phyloP scores from a whole-genome alignment of 208 protist genomes.

The Wallacemonas collosoma region DNA sequence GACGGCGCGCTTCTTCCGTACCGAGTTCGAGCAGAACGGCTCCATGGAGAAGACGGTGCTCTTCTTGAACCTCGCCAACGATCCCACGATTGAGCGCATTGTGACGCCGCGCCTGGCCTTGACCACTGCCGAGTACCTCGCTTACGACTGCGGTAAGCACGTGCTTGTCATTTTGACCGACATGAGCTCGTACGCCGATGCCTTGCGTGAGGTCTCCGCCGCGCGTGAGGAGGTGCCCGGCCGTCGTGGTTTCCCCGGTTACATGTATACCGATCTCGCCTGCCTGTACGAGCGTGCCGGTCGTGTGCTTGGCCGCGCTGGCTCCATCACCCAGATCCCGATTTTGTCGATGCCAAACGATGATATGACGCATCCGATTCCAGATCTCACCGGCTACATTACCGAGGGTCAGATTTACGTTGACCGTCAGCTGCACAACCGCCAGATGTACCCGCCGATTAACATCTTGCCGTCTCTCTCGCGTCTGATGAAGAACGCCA shows the following conservation, averaged over 20 bases:
- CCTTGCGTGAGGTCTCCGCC: slow-evolving; percentile 99
- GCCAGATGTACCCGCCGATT: slow-evolving; percentile 99
- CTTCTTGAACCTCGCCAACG: slow-evolving; percentile 99
- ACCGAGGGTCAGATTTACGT: slow-evolving; percentile 99
- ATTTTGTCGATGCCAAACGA: slow-evolving; percentile 99
- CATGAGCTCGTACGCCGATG: slow-evolving; percentile 99
- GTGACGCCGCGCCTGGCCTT: slow-evolving; percentile 99
- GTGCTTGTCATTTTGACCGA: slow-evolving; percentile 99
- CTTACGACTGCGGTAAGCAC: slow-evolving; percentile 99
- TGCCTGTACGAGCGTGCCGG: slow-evolving; percentile 99
- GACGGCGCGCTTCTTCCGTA: slow-evolving; percentile 99
- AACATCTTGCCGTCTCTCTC: slow-evolving; percentile 99
- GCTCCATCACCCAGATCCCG: slow-evolving; percentile 99
- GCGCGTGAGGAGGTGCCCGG: slow-evolving; percentile 99
- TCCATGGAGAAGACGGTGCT: slow-evolving; percentile 98
- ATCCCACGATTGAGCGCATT: slow-evolving; percentile 99
- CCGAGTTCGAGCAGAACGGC: slow-evolving; percentile 99
- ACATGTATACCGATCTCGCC: slow-evolving; percentile 99
- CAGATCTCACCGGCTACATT: slow-evolving; percentile 99
- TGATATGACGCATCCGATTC: slow-evolving; percentile 99
- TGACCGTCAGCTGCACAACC: slow-evolving; percentile 99
- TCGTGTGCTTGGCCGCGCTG: slow-evolving; percentile 97
- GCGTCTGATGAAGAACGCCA: slow-evolving; percentile 99
- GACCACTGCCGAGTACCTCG: slow-evolving; percentile 99
- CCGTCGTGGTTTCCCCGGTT: slow-evolving; percentile 99